phyloP scores from a whole-genome alignment of 306 rosid species.

The Parietaria judaica region DNA sequence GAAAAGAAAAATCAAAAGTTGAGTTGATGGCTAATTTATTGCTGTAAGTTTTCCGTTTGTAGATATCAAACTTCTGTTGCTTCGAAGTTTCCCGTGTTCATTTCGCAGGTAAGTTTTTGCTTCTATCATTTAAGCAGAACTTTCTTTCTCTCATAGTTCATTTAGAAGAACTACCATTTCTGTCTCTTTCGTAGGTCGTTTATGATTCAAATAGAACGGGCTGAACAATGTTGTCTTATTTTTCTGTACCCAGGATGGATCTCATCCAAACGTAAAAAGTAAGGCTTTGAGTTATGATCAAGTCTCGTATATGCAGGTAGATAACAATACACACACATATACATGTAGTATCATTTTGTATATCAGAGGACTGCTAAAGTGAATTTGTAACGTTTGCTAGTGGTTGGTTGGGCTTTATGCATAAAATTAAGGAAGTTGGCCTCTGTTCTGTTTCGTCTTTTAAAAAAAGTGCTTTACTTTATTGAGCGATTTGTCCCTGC shows the following conservation, averaged over 20 bases:
- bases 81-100: slow-evolving; percentile 74
- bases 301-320: slow-evolving; percentile 85
- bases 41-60: slow-evolving; percentile 19
- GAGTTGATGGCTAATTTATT: slow-evolving; percentile 19
- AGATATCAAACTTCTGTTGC: slow-evolving; percentile 74
- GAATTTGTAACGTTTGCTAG: neutral
- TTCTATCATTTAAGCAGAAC: slow-evolving; percentile 10
- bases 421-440: neutral
- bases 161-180: no score
- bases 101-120: slow-evolving; percentile 70
- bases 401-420: neutral
- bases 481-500: no score
- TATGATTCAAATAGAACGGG: neutral
- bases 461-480: no score
- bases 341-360: neutral
- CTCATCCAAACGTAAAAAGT: slow-evolving; percentile 55
- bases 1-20: slow-evolving; percentile 11
- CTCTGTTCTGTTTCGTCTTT: neutral
- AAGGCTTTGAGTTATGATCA: slow-evolving; percentile 77
- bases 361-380: neutral
- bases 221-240: slow-evolving; percentile 15
- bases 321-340: neutral
- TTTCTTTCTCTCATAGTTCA: neutral
- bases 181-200: neutral
- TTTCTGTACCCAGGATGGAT: slow-evolving; percentile 62